These are phyloP conservation scores for Coemansia sp. DNA, from an alignment of 192 early-diverging fungal genomes.

Conservation along the genomic window DNA sequence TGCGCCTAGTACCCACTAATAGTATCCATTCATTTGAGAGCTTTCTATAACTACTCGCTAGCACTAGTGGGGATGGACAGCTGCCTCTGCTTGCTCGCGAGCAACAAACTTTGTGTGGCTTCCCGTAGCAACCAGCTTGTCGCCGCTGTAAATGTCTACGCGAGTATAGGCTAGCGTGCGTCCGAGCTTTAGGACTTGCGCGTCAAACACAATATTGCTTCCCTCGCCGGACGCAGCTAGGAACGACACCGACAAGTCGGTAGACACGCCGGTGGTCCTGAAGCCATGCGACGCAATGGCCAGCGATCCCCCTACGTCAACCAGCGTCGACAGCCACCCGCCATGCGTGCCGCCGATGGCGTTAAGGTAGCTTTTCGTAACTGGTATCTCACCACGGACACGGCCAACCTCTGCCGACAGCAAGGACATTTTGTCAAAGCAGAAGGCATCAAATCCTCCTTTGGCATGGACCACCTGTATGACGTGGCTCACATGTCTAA, in stretches of 20 bases:
- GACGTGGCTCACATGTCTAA: slow-evolving; percentile 19
- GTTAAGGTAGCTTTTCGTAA: slow-evolving; percentile 29
- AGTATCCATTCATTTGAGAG: no score
- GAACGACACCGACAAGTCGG: slow-evolving; percentile 52
- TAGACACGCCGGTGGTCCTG: slow-evolving; percentile 45
- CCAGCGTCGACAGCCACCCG: slow-evolving; percentile 54
- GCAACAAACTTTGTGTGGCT: slow-evolving; percentile 54
- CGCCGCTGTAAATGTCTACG: slow-evolving; percentile 42
- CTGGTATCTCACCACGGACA: slow-evolving; percentile 34
- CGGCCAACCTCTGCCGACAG: slow-evolving; percentile 36
- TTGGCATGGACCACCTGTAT: slow-evolving; percentile 8
- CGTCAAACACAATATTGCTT: slow-evolving; percentile 36
- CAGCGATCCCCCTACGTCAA: slow-evolving; percentile 53
- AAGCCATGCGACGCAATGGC: slow-evolving; percentile 47
- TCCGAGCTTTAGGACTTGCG: slow-evolving; percentile 49
- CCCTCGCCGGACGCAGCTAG: slow-evolving; percentile 46
- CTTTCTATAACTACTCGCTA: background rate
- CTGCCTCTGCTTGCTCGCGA: slow-evolving; percentile 15
- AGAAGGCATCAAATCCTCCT: slow-evolving; percentile 33
- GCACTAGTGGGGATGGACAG: background rate
- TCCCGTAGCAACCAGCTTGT: slow-evolving; percentile 51
- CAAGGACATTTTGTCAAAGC: slow-evolving; percentile 38
- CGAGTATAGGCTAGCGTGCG: slow-evolving; percentile 52
- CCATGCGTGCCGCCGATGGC: slow-evolving; percentile 51
- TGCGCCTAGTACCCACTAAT: no score